A percentile compares a stretch with the other conserved stretches of the same genome.
Conservation (phyloP, 495 filamentous ascomycete genomes). For the Penicillium maclennaniae region DNA sequence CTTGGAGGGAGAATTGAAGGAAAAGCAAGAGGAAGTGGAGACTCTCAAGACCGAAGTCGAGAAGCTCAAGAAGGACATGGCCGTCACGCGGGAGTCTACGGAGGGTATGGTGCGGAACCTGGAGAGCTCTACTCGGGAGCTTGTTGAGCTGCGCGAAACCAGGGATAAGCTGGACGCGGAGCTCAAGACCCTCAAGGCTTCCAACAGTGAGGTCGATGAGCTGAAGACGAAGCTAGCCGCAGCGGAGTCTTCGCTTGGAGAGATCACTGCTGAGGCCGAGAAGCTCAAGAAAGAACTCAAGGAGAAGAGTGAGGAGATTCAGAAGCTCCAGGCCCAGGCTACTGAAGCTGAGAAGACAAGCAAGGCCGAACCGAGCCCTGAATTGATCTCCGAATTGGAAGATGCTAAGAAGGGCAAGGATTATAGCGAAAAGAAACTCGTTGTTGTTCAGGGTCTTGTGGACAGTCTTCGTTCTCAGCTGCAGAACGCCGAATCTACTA, state of each 20-base stretch:
- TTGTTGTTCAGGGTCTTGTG: constrained; percentile 51
- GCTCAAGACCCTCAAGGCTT: constrained; percentile 37
- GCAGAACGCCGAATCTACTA: constrained; percentile 45
- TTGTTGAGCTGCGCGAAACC: constrained; percentile 53
- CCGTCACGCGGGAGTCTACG: constrained; percentile 60
- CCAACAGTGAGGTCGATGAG: constrained; percentile 37
- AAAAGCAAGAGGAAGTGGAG: constrained; percentile 61
- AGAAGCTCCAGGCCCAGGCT: constrained; percentile 42
- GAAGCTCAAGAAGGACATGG: constrained; percentile 49
- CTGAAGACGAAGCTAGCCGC: constrained; percentile 38
- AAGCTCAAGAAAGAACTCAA: constrained; percentile 54
- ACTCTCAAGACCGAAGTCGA: constrained; percentile 60
- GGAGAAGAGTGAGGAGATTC: constrained; percentile 50
- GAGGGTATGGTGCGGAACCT: constrained; percentile 60
- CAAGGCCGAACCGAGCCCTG: constrained; percentile 36
- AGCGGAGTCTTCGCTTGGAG: constrained; percentile 43
- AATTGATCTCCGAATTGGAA: constrained; percentile 33
- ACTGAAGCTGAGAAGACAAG: constrained; percentile 36
- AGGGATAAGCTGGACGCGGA: constrained; percentile 51
- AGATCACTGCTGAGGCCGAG: constrained; percentile 45
- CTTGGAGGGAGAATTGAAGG: constrained; percentile 57
- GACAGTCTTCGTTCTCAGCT: constrained; percentile 49
- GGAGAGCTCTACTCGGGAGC: constrained; percentile 56
- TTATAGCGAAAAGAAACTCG: constrained; percentile 48
- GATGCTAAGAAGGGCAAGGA: constrained; percentile 39